Evolutionary conservation across 805 yeast species (phyloP).

Genomic region (Ogataea chonburiensis): DNA sequence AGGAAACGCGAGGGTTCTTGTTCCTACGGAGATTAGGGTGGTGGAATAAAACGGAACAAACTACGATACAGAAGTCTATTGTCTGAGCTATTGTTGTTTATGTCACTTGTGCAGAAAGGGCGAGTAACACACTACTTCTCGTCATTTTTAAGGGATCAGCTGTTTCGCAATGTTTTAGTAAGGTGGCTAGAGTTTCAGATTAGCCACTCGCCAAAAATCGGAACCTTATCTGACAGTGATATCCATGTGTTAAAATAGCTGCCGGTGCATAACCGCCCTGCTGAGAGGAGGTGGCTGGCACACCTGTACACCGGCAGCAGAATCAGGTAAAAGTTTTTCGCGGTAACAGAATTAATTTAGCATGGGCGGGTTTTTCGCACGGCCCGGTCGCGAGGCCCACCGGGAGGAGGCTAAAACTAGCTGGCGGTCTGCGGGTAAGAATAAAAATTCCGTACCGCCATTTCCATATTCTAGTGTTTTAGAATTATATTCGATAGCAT

Average conservation of each 20-base stretch:
- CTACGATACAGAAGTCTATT: neutral
- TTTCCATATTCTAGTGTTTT: constrained; percentile 16
- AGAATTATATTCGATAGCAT: constrained; percentile 6
- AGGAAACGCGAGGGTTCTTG: constrained; percentile 1
- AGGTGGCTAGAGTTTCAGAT: constrained; percentile 7
- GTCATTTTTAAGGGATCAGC: constrained; percentile 3
- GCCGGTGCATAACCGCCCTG: too few relatives aligned
- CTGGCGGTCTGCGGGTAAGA: constrained; percentile 14
- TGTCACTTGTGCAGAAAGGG: constrained; percentile 3
- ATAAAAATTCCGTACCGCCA: constrained; percentile 19
- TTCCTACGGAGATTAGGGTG: neutral
- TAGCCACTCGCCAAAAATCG: too few relatives aligned
- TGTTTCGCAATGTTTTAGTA: neutral
- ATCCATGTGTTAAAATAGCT: too few relatives aligned
- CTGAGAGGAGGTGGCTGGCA: too few relatives aligned
- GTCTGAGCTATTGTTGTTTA: constrained; percentile 3
- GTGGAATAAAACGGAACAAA: constrained; percentile 7
- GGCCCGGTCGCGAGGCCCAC: constrained; percentile 1
- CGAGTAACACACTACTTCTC: constrained; percentile 8
- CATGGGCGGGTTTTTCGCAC: neutral
- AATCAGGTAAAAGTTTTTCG: neutral
- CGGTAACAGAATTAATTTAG: constrained; percentile 1
- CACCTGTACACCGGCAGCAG: constrained; percentile 1
- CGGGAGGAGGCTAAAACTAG: constrained; percentile 4
- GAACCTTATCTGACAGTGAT: too few relatives aligned